Evolutionary conservation across 768 basidiomycete genomes (phyloP).

Genomic region (Leucosporidium creatinivorum): DNA sequence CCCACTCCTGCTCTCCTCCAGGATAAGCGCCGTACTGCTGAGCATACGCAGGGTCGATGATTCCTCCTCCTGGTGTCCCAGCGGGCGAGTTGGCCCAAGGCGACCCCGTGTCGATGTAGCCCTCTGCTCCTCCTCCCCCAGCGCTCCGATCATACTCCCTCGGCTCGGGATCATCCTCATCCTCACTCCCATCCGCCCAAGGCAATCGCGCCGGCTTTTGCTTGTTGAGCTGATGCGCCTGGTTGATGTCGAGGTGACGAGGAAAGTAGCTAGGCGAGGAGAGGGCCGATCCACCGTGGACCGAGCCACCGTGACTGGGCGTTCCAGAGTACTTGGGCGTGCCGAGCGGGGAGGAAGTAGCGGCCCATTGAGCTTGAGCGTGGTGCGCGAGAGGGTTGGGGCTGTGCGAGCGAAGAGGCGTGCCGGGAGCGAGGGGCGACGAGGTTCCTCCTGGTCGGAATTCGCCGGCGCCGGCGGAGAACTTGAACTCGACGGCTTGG

Average conservation of each 20-base stretch:
- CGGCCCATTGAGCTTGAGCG: constrained; percentile 29
- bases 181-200: constrained; percentile 22
- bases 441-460: constrained; percentile 17
- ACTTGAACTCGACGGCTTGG: constrained; percentile 22
- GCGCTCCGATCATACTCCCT: neutral
- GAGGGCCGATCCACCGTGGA: constrained; percentile 10
- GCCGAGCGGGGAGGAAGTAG: constrained; percentile 27
- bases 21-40: neutral
- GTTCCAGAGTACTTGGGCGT: constrained; percentile 16
- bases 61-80: too few relatives aligned
- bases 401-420: constrained; percentile 18
- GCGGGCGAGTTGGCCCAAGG: too few relatives aligned
- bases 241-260: constrained; percentile 18
- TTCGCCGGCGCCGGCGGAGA: constrained; percentile 28
- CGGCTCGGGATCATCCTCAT: constrained; percentile 5
- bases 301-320: neutral
- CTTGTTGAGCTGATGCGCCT: constrained; percentile 1
- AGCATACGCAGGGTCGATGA: neutral
- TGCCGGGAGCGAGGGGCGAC: constrained; percentile 14
- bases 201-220: constrained; percentile 19
- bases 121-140: neutral
- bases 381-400: constrained; percentile 27
- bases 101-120: neutral
- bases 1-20: constrained; percentile 11
- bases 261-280: constrained; percentile 30